Evolutionary conservation across 2,329 filamentous ascomycete species (phyloP).

Genomic region (Stemphylium beticola): DNA sequence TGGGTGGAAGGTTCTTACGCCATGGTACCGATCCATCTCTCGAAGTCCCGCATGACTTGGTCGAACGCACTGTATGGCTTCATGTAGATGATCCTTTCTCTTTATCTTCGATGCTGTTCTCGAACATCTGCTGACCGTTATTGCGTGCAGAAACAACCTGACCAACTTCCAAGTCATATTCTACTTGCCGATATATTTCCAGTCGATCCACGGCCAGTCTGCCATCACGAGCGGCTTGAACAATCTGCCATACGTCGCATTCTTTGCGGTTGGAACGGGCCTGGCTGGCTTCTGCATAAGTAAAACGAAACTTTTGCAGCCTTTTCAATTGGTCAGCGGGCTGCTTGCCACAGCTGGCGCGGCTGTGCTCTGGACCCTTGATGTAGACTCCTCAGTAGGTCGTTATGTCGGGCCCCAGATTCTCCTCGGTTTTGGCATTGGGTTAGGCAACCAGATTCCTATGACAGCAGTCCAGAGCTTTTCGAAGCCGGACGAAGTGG

Average conservation of each 20-base stretch:
- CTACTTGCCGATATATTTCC: neutral
- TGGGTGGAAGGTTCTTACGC: too few relatives aligned
- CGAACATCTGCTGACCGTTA: too few relatives aligned
- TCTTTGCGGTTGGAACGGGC: neutral
- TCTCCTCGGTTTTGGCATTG: neutral
- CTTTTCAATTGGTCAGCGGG: slow-evolving; percentile 11
- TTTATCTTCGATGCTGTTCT: too few relatives aligned
- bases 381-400: neutral
- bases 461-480: neutral
- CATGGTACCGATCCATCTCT: too few relatives aligned
- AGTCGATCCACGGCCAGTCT: neutral
- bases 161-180: too few relatives aligned
- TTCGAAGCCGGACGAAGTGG: neutral
- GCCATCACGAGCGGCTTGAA: neutral
- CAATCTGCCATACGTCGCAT: neutral
- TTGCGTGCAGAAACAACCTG: too few relatives aligned
- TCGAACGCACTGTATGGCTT: too few relatives aligned
- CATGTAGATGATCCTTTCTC: too few relatives aligned
- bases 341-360: neutral
- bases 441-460: neutral
- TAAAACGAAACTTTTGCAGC: neutral
- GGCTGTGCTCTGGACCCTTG: neutral
- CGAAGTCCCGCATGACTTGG: too few relatives aligned
- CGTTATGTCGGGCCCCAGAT: neutral
- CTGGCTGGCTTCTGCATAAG: neutral